Conservation (phyloP, 306 rosid species). For the Gleditsia sinensis region DNA sequence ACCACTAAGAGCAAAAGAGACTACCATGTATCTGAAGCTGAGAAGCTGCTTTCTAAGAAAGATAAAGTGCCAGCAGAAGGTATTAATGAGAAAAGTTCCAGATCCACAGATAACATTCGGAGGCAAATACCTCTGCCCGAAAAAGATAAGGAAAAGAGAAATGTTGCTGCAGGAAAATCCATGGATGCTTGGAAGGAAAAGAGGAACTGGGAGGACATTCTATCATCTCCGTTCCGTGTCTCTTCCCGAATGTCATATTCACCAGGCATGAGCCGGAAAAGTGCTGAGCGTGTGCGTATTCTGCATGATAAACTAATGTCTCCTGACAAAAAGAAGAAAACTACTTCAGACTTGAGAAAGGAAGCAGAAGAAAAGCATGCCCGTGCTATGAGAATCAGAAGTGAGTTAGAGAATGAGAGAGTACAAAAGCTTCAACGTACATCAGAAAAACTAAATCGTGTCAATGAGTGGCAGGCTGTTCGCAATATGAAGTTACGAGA, state of each 20-base stretch:
- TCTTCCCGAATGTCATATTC: constrained; percentile 85
- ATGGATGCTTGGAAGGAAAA: constrained; percentile 99
- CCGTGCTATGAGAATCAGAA: constrained; percentile 93
- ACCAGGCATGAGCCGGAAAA: constrained; percentile 84
- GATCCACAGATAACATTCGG: constrained; percentile 51
- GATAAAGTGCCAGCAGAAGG: constrained; percentile 55
- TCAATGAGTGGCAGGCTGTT: constrained; percentile 90
- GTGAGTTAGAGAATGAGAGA: constrained; percentile 92
- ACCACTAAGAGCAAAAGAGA: constrained; percentile 70
- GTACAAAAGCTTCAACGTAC: constrained; percentile 94
- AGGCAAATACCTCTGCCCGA: constrained; percentile 59
- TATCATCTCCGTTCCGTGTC: constrained; percentile 80
- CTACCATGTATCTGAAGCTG: constrained; percentile 59
- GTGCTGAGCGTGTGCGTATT: constrained; percentile 87
- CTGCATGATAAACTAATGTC: constrained; percentile 95
- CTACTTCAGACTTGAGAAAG: constrained; percentile 75
- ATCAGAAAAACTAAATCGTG: constrained; percentile 86
- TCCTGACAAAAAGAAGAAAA: constrained; percentile 95
- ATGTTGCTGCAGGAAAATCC: constrained; percentile 68
- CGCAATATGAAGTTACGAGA: constrained; percentile 91
- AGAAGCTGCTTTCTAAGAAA: constrained; percentile 62
- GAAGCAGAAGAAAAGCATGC: constrained; percentile 98
- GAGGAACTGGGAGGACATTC: constrained; percentile 96
- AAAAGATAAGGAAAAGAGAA: constrained; percentile 82
- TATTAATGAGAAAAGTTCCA: constrained; percentile 56